Evolutionary conservation across 345 rosid species (phyloP), one percentile per base, ranked within the genome.

Genomic region (Aurinia saxatilis): DNA sequence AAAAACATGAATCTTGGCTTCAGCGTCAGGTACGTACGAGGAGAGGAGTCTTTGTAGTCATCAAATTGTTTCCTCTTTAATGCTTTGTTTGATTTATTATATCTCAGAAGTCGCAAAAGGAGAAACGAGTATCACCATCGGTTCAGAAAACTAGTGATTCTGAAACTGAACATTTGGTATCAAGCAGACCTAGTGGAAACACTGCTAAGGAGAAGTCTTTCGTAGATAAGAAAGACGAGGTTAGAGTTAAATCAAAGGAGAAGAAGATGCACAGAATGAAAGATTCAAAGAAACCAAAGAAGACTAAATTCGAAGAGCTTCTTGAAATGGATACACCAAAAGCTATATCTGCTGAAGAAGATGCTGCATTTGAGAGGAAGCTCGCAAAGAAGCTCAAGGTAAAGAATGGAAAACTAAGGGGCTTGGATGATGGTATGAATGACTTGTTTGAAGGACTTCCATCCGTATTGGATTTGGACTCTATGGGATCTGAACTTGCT

Each of bases 361-460:
- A 93, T 82, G 34, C 76, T 72, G 73, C 65, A 61, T 31, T 87
- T 67, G 99, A 93, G 73, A 90, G 73, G 72, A 85, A 73, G 67
- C 91, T 93, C 33, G 95, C 91, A 7, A 90, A 84, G 88, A 90
- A 80, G 73, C 91, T 93, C 57, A 90, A 81, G 74, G 83, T 81
- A 48, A 93, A 93, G 60, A 73, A 58, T 21, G 88, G 95, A 13
- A 81, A 80, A 62, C 63, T 90, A 69, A 72, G 84, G 68, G 90
- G 87, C 19, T 47, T 55, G 53, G 87, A 87, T 67, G 99, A 90
- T 72, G 86, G 78, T 16, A 57, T 93, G 36, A 78, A 80, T 66
- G 27, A 50, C 18, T 67, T 87, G 21, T 56, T 90, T 16, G 78
- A 75, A 67, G 91, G 80, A 8, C 66, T 75, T 54, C 73, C 82